Evolutionary conservation across 208 protist genomes (phyloP), one percentile per base, ranked within the genome.

Genomic region (Lotmaria passim): DNA sequence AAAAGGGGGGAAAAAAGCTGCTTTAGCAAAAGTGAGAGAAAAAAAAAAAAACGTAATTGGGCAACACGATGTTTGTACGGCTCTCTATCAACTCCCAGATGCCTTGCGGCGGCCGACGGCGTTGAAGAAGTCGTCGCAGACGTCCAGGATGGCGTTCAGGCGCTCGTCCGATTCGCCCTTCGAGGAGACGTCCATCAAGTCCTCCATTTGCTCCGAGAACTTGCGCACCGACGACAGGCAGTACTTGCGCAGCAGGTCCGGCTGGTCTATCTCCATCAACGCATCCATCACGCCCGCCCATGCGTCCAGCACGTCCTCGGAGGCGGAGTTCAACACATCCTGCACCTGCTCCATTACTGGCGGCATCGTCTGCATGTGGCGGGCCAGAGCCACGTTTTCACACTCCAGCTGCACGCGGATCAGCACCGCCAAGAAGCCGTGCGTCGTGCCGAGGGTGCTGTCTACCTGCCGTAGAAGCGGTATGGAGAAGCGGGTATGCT

Each of bases 401-500:
- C 85, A 91, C 66, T 96, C 89, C 2, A 96, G 75, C 82, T 96
- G 89, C 34, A 96, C 87, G 26, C 85, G 85, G 15, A 96, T 73
- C 23, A 96, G 44, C 53, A 92, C 83, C 0, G 78, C 60, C 43
- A 93, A 69, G 61, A 93, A 96, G 43, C 82, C 78, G 47, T 89
- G 81, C 7, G 79, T 79, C 12, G 77, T 84, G 34, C 33, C 36
- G 36, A 96, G 75, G 17, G 73, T 64, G 52, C 68, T 86, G 60
- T 80, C 81, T 11, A 76, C 75, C 44, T 82, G 75, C 6, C 88
- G 86, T 44, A 93, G 70, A 14, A 69, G 46, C 3, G 88, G 74
- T 23, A 86, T 80, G 23, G 86, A 77, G 48, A 89, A 87, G 41
- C 81, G 76, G 2, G 71, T 58, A 12, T 68, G 58, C 28, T 72